Percentiles rank a stretch among this genome's conserved stretches.
phyloP scores from a whole-genome alignment of 768 basidiomycete genomes.

The Tylopilus subfusipes region DNA sequence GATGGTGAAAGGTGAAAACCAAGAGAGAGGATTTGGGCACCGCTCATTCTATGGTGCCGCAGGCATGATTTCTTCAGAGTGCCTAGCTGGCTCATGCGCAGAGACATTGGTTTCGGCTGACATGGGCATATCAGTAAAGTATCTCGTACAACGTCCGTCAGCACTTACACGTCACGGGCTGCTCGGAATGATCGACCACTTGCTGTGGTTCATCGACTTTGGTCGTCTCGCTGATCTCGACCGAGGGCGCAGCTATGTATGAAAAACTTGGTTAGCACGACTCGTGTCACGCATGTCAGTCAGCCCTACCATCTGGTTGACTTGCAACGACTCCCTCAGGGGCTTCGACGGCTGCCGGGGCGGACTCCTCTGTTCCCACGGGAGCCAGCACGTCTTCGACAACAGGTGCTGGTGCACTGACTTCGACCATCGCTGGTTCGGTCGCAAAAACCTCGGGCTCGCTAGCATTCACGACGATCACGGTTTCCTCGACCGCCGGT shows the following conservation, averaged over 20 bases:
- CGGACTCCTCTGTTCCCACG: neutral
- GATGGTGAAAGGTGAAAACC: neutral
- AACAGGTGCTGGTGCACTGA: neutral
- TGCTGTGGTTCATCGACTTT: neutral
- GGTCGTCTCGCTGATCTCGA: neutral
- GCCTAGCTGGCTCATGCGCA: neutral
- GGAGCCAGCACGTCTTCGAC: neutral
- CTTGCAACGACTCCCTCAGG: neutral
- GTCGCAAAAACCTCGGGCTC: neutral
- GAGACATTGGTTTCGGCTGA: neutral
- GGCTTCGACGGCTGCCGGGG: neutral
- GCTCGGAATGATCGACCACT: neutral
- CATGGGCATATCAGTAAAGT: slow-evolving; percentile 1
- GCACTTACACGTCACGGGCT: slow-evolving; percentile 9
- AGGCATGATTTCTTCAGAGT: neutral
- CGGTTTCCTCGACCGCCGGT: neutral
- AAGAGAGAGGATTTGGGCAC: neutral
- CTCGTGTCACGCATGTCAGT: neutral
- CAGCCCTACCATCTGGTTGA: slow-evolving; percentile 1
- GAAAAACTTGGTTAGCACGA: neutral
- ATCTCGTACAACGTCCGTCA: neutral
- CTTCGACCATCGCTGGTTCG: neutral
- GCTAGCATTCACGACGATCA: neutral
- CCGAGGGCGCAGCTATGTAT: neutral
- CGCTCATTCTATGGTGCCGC: neutral